Base-by-base conservation (phyloP, 768 basidiomycete species). In the Russula ochroleuca region DNA sequence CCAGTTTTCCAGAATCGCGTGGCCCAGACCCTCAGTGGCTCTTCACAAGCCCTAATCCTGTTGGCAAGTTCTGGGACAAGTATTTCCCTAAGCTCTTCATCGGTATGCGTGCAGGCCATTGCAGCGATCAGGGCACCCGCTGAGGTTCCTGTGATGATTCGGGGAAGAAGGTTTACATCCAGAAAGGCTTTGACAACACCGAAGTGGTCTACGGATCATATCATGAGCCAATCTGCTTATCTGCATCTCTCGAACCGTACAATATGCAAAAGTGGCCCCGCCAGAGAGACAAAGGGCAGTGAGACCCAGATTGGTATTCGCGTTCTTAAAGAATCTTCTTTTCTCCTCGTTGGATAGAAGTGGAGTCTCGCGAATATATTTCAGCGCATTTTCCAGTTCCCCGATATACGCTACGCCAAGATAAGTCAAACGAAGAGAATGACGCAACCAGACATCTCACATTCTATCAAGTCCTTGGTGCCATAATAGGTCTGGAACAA, bases 241-340 rank as follows among this genome's bases (percentile, higher is more conserved):
- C 40, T 25, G 15, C 41, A 59, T 35, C 37, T 31, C 47, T 15
- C n/a, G 14, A 33, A 25, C n/a, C 85, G 71, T 74, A 88, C 93
- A 98, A 72, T 96, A 97, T 10, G 94, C 94, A 72, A 98, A 96
- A 1, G 88, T 87, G 9, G 92, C 97, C 7, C 97, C 96, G 17
- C 97, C 97, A n/a, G 91, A 94, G 13, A 99, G 81, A 74, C 96
- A 98, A 5, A 99, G 77, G 0, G 97, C 96, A 45, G 91, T 89
- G 4, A 90, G 85, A 25, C 96, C 96, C 13, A 95, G 80, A 75
- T 97, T 95, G 53, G 90, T 88, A 72, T 92, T 94, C 50, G 88
- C 84, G 65, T 83, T 87, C 72, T 89, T 89, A 78, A 97, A 98
- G 73, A 99, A 98, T 11, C 86, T 82, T 68, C 84, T 84, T 78